These are phyloP conservation scores for Neopestalotiopsis sp. DNA, from an alignment of 2,329 filamentous ascomycete genomes.

Conservation along the genomic window DNA sequence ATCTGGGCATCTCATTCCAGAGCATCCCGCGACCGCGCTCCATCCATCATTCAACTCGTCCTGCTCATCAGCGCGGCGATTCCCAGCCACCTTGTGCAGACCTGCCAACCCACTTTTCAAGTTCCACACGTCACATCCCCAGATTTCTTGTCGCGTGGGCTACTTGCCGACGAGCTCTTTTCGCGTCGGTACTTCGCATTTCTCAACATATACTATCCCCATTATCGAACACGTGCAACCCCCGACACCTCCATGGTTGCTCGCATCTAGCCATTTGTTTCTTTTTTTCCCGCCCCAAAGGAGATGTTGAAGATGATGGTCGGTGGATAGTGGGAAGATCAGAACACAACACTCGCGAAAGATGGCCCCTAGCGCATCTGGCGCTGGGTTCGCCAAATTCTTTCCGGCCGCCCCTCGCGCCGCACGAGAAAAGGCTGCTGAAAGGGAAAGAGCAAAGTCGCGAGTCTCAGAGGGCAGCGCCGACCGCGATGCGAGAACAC, in stretches of 20 bases:
- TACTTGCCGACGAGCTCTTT: constrained; percentile 32
- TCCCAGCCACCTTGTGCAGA: constrained; percentile 26
- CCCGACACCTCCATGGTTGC: constrained; percentile 41
- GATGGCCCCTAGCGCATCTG: constrained; percentile 67
- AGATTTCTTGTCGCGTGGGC: constrained; percentile 41
- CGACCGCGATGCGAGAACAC: constrained; percentile 35
- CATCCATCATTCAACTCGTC: constrained; percentile 8
- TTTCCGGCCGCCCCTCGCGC: constrained; percentile 79
- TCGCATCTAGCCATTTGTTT: constrained; percentile 38
- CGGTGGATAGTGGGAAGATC: constrained; percentile 55
- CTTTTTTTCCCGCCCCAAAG: constrained; percentile 18
- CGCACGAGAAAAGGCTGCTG: constrained; percentile 62
- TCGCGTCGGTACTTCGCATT: constrained; percentile 22
- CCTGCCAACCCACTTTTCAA: constrained; percentile 22
- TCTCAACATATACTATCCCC: constrained; percentile 7
- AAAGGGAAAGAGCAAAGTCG: constrained; percentile 65
- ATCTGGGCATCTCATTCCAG: constrained; percentile 14
- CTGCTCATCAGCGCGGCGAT: constrained; percentile 18
- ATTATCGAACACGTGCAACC: constrained; percentile 17
- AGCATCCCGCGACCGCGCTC: constrained; percentile 19
- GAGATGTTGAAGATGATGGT: constrained; percentile 58
- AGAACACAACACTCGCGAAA: constrained; percentile 60
- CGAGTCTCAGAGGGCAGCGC: constrained; percentile 38
- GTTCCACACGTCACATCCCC: constrained; percentile 40
- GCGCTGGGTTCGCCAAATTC: constrained; percentile 86